These are phyloP conservation scores for Diddensiella transvaalensis DNA, from an alignment of 805 yeast genomes.

Conservation along the genomic window DNA sequence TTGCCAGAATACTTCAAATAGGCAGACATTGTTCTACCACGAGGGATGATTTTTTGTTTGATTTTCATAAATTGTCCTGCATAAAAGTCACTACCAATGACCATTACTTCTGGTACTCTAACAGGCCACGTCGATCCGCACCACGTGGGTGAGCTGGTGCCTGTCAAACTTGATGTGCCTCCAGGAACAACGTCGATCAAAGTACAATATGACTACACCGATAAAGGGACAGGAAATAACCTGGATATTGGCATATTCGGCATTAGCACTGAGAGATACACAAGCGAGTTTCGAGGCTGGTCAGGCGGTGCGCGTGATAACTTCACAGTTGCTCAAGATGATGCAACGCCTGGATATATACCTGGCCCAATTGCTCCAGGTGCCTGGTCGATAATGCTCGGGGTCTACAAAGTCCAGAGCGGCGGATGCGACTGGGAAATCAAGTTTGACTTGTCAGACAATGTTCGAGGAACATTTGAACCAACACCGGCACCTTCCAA, in stretches of 20 bases:
- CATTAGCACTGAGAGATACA: constrained; percentile 1
- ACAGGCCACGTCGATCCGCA: constrained; percentile 2
- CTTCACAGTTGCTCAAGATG: constrained; percentile 5
- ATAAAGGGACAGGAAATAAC: constrained; percentile 3
- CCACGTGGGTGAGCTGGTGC: constrained; percentile 3
- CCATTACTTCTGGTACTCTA: too few species aligned
- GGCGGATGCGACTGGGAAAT: background rate
- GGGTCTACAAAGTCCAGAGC: constrained; percentile 1
- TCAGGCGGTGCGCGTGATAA: constrained; percentile 12
- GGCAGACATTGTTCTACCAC: too few species aligned
- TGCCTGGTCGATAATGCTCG: constrained; percentile 7
- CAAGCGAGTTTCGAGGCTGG: constrained; percentile 12
- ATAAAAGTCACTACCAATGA: background rate
- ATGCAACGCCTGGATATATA: constrained; percentile 13
- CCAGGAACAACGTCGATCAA: constrained; percentile 7
- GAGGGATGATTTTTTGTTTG: too few species aligned
- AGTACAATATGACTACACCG: constrained; percentile 3
- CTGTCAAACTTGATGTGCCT: constrained; percentile 7
- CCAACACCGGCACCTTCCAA: constrained; percentile 4
- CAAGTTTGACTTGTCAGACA: background rate
- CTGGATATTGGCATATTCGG: constrained; percentile 11
- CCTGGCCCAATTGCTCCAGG: constrained; percentile 9
- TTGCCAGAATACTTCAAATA: too few species aligned
- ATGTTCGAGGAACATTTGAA: background rate
- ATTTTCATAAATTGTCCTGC: too few species aligned